phyloP scores from a whole-genome alignment of 2,329 filamentous ascomycete genomes.

The Cyphellophora attinorum region DNA sequence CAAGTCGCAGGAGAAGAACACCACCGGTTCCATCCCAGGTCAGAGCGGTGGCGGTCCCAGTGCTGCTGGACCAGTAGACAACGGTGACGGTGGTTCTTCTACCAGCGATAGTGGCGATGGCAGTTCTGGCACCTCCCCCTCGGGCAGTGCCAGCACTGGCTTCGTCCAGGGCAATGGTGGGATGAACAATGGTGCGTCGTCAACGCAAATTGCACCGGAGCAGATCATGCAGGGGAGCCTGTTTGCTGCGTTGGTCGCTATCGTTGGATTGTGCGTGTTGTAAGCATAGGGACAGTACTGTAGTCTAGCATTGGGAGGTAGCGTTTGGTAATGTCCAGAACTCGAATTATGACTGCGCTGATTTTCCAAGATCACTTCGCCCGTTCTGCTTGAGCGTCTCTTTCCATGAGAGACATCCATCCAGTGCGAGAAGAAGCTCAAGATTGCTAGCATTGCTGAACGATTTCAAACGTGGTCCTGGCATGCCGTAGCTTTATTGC shows the following conservation, averaged over 20 bases:
- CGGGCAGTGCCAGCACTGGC: slow-evolving; percentile 15
- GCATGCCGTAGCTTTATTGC: too few species aligned
- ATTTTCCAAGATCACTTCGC: too few species aligned
- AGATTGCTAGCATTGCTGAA: too few species aligned
- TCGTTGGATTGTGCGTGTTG: slow-evolving; percentile 35
- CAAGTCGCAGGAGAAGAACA: slow-evolving; percentile 14
- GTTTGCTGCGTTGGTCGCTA: slow-evolving; percentile 37
- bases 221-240: slow-evolving; percentile 33
- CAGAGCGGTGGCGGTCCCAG: slow-evolving; percentile 44
- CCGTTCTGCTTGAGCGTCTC: too few species aligned
- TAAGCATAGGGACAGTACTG: slow-evolving; percentile 29
- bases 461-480: too few species aligned
- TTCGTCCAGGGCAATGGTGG: slow-evolving; percentile 18
- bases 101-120: slow-evolving; percentile 5
- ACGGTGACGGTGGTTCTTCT: slow-evolving; percentile 10
- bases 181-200: slow-evolving; percentile 10
- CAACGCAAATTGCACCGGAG: slow-evolving; percentile 20
- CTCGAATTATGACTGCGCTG: too few species aligned
- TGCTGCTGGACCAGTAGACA: slow-evolving; percentile 19
- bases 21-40: slow-evolving; percentile 1
- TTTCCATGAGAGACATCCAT: too few species aligned
- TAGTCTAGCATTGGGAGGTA: too few species aligned
- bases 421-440: too few species aligned
- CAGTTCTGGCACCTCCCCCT: slow-evolving; percentile 6
- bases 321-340: too few species aligned